Evolutionary conservation across 805 yeast species (phyloP).

Genomic region (Saturnispora ahearnii): DNA sequence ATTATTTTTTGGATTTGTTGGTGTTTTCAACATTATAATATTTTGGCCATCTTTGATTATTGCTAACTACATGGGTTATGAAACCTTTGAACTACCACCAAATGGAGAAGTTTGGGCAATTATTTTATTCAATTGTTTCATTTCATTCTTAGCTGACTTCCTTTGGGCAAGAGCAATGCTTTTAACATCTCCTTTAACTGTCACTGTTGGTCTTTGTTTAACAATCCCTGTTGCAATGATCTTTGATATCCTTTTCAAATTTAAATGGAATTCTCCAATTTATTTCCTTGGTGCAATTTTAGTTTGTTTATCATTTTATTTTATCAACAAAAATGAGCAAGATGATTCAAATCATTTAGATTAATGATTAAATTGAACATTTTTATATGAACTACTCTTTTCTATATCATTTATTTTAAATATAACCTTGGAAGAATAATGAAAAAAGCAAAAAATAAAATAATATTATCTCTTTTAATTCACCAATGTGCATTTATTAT

Average conservation of each 20-base stretch:
- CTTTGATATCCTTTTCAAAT: constrained; percentile 74
- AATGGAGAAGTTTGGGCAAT: constrained; percentile 41
- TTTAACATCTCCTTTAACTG: constrained; percentile 87
- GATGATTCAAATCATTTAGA: constrained; percentile 32
- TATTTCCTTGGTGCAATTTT: constrained; percentile 75
- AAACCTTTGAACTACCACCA: constrained; percentile 64
- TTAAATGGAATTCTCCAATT: constrained; percentile 46
- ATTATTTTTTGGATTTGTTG: constrained; percentile 91
- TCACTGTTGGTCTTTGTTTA: constrained; percentile 86
- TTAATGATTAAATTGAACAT: background rate
- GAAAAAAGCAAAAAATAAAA: background rate
- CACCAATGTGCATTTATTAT: background rate
- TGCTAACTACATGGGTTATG: constrained; percentile 56
- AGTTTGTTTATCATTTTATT: constrained; percentile 75
- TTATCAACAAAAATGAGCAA: constrained; percentile 72
- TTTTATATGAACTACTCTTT: background rate
- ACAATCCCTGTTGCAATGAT: constrained; percentile 93
- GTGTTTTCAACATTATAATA: constrained; percentile 62
- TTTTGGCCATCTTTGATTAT: constrained; percentile 77
- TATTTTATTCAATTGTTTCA: constrained; percentile 55
- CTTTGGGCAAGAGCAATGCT: constrained; percentile 96
- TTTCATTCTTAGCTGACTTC: constrained; percentile 81
- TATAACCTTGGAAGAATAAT: background rate
- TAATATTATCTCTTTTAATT: background rate
- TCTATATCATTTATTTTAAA: background rate